phyloP scores from a whole-genome alignment of 306 rosid genomes.

The Cercis canadensis region DNA sequence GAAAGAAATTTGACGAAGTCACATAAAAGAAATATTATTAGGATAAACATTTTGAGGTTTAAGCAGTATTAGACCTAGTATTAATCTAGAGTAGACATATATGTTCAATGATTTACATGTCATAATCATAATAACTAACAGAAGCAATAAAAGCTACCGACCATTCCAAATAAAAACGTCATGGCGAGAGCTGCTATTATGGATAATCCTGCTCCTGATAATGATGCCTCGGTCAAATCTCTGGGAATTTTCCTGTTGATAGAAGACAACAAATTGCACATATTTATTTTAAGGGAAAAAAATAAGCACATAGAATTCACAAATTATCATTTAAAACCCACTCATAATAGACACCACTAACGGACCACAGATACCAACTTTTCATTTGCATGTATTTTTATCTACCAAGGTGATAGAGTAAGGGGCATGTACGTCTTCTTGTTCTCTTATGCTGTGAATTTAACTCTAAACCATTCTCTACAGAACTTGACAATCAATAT shows the following conservation, averaged over 20 bases:
- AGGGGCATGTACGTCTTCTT: too few species aligned
- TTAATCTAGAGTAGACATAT: constrained; percentile 17
- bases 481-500: too few species aligned
- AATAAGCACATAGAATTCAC: too few species aligned
- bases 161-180: constrained; percentile 98
- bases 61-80: background rate
- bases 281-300: background rate
- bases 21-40: constrained; percentile 23
- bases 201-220: constrained; percentile 97
- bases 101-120: constrained; percentile 12
- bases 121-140: constrained; percentile 26
- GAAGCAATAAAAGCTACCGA: constrained; percentile 39
- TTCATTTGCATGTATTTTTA: background rate
- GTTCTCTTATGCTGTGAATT: too few species aligned
- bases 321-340: background rate
- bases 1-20: constrained; percentile 29
- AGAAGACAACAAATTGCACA: constrained; percentile 29
- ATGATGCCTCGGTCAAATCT: constrained; percentile 94
- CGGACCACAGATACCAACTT: background rate
- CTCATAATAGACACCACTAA: too few species aligned
- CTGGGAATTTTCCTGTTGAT: constrained; percentile 90
- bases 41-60: constrained; percentile 1
- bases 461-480: too few species aligned
- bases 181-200: constrained; percentile 81
- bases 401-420: background rate